A percentile compares a stretch with the other conserved stretches of the same genome.
phyloP scores from a whole-genome alignment of 2,329 filamentous ascomycete species.

The Thelonectria blattea region DNA sequence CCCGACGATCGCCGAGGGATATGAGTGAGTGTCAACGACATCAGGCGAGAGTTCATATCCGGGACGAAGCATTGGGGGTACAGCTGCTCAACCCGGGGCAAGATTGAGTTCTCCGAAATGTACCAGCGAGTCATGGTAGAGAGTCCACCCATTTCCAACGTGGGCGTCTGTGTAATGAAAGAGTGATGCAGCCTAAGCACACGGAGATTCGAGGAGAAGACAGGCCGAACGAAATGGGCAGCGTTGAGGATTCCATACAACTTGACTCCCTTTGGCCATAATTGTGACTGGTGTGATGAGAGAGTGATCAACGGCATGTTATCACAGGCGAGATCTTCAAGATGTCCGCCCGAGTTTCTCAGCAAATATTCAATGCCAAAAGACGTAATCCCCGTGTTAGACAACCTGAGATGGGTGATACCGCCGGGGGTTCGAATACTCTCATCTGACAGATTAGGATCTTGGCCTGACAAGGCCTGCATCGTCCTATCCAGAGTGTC shows the following conservation, averaged over 20 bases:
- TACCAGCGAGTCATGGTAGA: constrained; percentile 45
- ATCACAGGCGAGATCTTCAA: constrained; percentile 61
- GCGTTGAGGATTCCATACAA: constrained; percentile 53
- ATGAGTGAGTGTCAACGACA: constrained; percentile 58
- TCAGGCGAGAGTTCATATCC: constrained; percentile 62
- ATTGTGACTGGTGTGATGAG: constrained; percentile 7
- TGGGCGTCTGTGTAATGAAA: constrained; percentile 60
- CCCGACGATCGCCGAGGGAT: constrained; percentile 62
- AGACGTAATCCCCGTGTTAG: constrained; percentile 55
- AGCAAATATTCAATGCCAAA: constrained; percentile 53
- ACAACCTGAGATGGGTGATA: constrained; percentile 62
- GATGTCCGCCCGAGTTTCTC: constrained; percentile 48
- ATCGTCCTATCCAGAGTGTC: constrained; percentile 40
- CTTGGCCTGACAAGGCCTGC: constrained; percentile 34
- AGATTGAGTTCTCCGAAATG: constrained; percentile 54
- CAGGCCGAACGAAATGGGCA: constrained; percentile 57
- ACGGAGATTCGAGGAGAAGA: constrained; percentile 59
- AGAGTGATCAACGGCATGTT: constrained; percentile 43
- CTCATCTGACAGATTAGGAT: constrained; percentile 27
- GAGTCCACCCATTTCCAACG: constrained; percentile 47
- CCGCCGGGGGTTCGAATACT: constrained; percentile 33
- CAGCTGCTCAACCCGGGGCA: constrained; percentile 49
- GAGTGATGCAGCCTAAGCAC: constrained; percentile 65
- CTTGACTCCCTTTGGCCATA: constrained; percentile 41
- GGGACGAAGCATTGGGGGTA: constrained; percentile 58